Base-by-base conservation (phyloP, 768 basidiomycete genomes). In the Tricholoma flavovirens region DNA sequence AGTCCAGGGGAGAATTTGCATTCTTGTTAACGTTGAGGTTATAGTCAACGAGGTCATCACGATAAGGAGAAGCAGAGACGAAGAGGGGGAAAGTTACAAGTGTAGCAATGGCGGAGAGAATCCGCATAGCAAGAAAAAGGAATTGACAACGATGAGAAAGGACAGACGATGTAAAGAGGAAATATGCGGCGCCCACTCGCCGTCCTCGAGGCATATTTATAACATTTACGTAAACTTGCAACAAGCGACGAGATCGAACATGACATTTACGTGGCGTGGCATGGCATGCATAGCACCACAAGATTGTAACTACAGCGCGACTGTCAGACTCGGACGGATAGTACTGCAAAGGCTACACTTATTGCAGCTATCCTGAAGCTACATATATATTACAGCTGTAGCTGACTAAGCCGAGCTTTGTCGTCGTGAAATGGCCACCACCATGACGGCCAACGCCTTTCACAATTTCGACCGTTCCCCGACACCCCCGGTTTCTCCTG, bases 21-120 rank as follows among this genome's bases (percentile, higher is more conserved):
- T 84, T 76, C 69, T 87, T 75, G 72, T 90, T 91, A 63, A 77
- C 63, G 70, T 94, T 93, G 69, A 93, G 71, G 68, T 94, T 93
- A 75, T 85, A 92, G 62, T 82, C 75, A 36, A 74, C 72, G 59
- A 91, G 81, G 64, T 85, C 79, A 4, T 81, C 77, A 21, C 79
- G 75, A 63, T 86, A 93, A 0, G 88, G 89, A 9, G 87, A 83
- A 2, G 87, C 83, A 42, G 59, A 49, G 49, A 74, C 77, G 57
- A 74, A 63, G 36, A 69, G 60, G 53, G 75, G 62, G 58, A 77
- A 61, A 62, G 72, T 57, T 5, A 22, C 12, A 55, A 81, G 63
- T 61, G 5, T 5, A 26, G 24, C 24, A 26, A 2, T 26, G 24
- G 79, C 70, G 71, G 76, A 67, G 54, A 71, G 61, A 60, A 82